A percentile compares a stretch with the other conserved stretches of the same genome.
Conservation (phyloP, 305 asterid genomes). For the Fraxinus sp. region DNA sequence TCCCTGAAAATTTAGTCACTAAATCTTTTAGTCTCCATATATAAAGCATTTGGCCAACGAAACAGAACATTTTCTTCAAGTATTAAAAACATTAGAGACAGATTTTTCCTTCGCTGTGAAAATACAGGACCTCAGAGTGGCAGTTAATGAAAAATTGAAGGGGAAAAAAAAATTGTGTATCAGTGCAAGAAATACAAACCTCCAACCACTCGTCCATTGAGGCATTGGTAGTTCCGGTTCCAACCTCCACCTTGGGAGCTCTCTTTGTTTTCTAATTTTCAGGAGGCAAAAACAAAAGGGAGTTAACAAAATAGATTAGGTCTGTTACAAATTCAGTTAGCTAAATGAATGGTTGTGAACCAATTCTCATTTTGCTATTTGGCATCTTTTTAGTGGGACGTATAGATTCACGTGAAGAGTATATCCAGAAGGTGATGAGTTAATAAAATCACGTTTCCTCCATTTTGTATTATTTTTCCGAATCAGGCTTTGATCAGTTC, state of each 20-base stretch:
- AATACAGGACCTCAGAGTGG: neutral
- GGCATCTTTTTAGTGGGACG: neutral
- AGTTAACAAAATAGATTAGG: neutral
- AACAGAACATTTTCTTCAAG: neutral
- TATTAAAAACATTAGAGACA: neutral
- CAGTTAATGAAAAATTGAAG: neutral
- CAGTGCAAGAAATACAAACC: conserved; percentile 48
- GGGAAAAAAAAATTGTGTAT: neutral
- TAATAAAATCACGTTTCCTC: neutral
- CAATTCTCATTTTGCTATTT: neutral
- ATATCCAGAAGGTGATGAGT: neutral
- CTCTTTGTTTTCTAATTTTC: conserved; percentile 75
- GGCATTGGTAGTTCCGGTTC: conserved; percentile 88
- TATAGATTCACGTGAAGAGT: neutral
- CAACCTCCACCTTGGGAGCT: conserved; percentile 93
- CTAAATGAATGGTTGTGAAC: neutral
- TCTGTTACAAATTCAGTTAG: neutral
- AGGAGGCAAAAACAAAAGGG: neutral
- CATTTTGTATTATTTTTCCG: neutral
- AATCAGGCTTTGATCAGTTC: neutral
- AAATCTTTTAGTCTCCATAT: neutral
- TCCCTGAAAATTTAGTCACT: conserved; percentile 46
- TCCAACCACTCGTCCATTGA: conserved; percentile 92
- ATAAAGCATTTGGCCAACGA: neutral
- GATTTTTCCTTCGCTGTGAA: neutral